These are phyloP conservation scores for Fusarium armeniacum DNA, from an alignment of 2,329 filamentous ascomycete genomes.

Conservation along the genomic window DNA sequence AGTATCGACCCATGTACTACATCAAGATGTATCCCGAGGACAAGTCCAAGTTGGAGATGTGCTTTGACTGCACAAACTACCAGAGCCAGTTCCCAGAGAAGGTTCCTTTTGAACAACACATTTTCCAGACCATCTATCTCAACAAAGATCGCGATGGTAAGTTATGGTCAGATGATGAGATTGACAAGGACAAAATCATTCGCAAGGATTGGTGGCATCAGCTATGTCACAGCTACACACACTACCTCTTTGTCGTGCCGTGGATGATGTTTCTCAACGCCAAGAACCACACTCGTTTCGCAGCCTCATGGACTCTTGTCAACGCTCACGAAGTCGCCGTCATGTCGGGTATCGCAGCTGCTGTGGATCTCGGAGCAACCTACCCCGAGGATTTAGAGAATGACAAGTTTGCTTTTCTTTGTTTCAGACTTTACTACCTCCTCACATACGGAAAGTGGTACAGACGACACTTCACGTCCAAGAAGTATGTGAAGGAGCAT, in stretches of 20 bases:
- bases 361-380: constrained; percentile 22
- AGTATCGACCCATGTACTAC: constrained; percentile 41
- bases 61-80: constrained; percentile 38
- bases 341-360: constrained; percentile 36
- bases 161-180: constrained; percentile 32
- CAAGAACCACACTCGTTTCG: constrained; percentile 35
- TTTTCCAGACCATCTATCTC: constrained; percentile 68
- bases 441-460: constrained; percentile 74
- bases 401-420: constrained; percentile 72
- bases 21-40: constrained; percentile 41
- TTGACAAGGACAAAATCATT: constrained; percentile 32
- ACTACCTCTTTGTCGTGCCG: constrained; percentile 26
- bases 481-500: constrained; percentile 26
- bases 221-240: constrained; percentile 29
- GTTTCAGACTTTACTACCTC: constrained; percentile 73
- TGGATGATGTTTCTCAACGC: constrained; percentile 42
- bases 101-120: constrained; percentile 47
- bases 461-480: constrained; percentile 53
- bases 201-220: constrained; percentile 43
- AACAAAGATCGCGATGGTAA: constrained; percentile 54
- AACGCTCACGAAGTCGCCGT: constrained; percentile 27
- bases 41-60: constrained; percentile 39
- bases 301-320: constrained; percentile 28
- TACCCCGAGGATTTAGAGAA: constrained; percentile 66
- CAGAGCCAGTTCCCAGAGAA: constrained; percentile 40